Percentiles rank a stretch among this genome's conserved stretches.
Evolutionary conservation across 2,329 filamentous ascomycete species (phyloP).

Genomic region (Phialemoniopsis sp.): DNA sequence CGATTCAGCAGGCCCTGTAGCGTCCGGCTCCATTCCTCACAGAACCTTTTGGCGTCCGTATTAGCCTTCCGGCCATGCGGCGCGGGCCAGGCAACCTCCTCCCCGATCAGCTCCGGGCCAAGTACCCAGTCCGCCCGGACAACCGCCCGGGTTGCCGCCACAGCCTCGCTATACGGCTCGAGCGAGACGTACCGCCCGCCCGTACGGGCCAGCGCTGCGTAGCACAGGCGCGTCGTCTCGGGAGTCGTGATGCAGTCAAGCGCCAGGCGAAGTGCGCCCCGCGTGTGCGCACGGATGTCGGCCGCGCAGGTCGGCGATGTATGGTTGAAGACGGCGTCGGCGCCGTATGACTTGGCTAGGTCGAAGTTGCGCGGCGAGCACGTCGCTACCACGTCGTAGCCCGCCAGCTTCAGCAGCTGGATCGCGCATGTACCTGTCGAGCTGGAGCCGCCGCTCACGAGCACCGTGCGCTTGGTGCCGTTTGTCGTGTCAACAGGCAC

Average conservation of each 20-base stretch:
- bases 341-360: slow-evolving; percentile 40
- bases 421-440: not conserved
- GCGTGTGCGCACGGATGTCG: slow-evolving; percentile 40
- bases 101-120: not conserved
- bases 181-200: slow-evolving; percentile 14
- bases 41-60: too few species aligned
- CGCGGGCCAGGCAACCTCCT: not conserved
- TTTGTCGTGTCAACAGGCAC: too few species aligned
- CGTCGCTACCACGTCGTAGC: slow-evolving; percentile 3
- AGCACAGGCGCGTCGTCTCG: slow-evolving; percentile 28
- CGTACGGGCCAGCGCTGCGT: slow-evolving; percentile 24
- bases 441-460: slow-evolving; percentile 6
- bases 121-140: slow-evolving; percentile 4
- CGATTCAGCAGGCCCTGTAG: slow-evolving; percentile 5
- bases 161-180: slow-evolving; percentile 4
- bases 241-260: slow-evolving; percentile 45
- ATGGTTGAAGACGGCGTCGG: slow-evolving; percentile 46
- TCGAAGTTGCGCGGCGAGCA: slow-evolving; percentile 40
- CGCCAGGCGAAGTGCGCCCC: slow-evolving; percentile 34
- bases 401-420: slow-evolving; percentile 3
- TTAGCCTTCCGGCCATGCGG: not conserved
- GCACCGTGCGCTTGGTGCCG: too few species aligned
- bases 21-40: too few species aligned
- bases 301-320: slow-evolving; percentile 32
- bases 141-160: slow-evolving; percentile 5